Evolutionary conservation across 306 rosid genomes (phyloP), one percentile per base, ranked within the genome.

Genomic region (Glycine tomentella): DNA sequence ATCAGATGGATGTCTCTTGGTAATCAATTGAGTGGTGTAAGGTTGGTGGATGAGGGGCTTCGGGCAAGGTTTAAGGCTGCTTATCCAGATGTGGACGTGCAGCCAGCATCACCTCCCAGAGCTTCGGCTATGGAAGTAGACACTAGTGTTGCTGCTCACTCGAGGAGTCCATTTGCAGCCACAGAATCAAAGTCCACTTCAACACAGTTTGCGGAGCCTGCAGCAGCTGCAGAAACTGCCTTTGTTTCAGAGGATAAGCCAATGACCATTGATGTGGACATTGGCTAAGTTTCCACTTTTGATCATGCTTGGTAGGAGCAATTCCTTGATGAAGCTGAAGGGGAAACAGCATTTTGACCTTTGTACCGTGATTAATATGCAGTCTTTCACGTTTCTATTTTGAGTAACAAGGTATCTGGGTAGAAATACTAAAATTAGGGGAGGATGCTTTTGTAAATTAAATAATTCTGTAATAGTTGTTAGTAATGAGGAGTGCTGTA

Each of bases 1-100:
- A 45, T 81, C 88, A 96, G 98, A 84, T 96, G 99, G 99, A 96
- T 96, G 94, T 92, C 99, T 57, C 97, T 96, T 3, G 99, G 99
- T 51, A 96, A 96, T 87, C 99, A 96, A 87, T 87, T 96, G 87
- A 71, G 25, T 51, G 99, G 99, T 74, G 99, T 84, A 34, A 88
- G 99, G 76, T 83, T 96, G 74, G 99, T 96, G 9, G 98, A 96
- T 12, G 98, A 96, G 78, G 99, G 99, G 20, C 88, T 96, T 74
- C 89, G 97, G 9, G 99, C 98, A 74, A 87, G 98, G 85, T 96
- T 96, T 49, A 96, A 96, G 89, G 99, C 99, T 63, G 98, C 99
- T 71, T 96, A 96, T 69, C 98, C 98, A 5, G 98, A 92, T 20
- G 94, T 93, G 74, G 97, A 96, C 88, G 98, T 96, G 74, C 97